These are phyloP conservation scores for Cryptococcus sp. DNA, from an alignment of 1,284 basidiomycete species.

Conservation along the genomic window DNA sequence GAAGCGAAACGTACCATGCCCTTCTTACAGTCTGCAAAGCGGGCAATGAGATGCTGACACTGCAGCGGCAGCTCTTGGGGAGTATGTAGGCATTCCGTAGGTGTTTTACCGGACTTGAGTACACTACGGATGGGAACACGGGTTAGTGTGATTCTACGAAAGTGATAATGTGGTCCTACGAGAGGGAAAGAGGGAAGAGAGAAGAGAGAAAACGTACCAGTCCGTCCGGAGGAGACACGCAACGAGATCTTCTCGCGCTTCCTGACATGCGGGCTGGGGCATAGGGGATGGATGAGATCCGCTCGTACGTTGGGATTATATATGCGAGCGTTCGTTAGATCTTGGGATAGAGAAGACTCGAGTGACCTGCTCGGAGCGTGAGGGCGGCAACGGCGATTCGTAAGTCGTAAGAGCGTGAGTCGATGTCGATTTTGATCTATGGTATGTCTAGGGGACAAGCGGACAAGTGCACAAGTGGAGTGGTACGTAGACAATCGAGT, in stretches of 20 bases:
- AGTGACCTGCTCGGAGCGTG: too few species aligned
- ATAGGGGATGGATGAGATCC: not conserved
- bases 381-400: too few species aligned
- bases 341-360: too few species aligned
- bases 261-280: constrained; percentile 34
- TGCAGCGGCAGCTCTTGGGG: constrained; percentile 40
- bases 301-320: too few species aligned
- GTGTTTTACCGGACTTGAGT: constrained; percentile 40
- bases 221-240: constrained; percentile 46
- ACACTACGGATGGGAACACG: constrained; percentile 25
- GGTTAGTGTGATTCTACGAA: not conserved
- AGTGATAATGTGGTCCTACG: not conserved
- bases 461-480: too few species aligned
- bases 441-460: too few species aligned
- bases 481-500: too few species aligned
- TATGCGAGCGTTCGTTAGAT: too few species aligned
- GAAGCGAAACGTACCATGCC: constrained; percentile 45
- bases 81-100: constrained; percentile 39
- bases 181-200: not conserved
- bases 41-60: constrained; percentile 46
- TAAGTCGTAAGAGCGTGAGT: too few species aligned
- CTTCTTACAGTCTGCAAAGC: constrained; percentile 47
- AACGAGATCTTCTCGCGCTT: constrained; percentile 44
- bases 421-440: too few species aligned
- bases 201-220: constrained; percentile 34